Evolutionary conservation across 495 filamentous ascomycete genomes (phyloP).

Genomic region (Clavariopsis aquatica): DNA sequence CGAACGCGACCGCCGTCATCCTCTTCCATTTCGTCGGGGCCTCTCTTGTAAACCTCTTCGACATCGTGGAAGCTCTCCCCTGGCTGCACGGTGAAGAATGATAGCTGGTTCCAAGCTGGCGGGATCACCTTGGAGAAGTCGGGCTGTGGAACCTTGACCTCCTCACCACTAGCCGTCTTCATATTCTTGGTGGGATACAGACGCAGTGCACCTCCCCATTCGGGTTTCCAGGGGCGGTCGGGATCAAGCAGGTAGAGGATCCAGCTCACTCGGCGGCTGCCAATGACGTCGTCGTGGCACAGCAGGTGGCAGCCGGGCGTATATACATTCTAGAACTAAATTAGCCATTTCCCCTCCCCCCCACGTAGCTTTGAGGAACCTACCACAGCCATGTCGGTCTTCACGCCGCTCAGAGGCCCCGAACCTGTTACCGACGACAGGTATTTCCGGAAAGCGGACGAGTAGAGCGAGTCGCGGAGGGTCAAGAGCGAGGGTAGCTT

Average conservation of each 20-base stretch:
- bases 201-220: slow-evolving; percentile 92
- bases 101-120: slow-evolving; percentile 94
- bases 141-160: slow-evolving; percentile 72
- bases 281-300: slow-evolving; percentile 98
- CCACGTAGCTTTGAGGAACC: background rate
- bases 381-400: slow-evolving; percentile 96
- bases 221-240: slow-evolving; percentile 82
- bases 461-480: slow-evolving; percentile 92
- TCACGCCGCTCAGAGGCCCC: slow-evolving; percentile 83
- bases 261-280: slow-evolving; percentile 87
- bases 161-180: slow-evolving; percentile 65
- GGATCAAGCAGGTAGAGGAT: slow-evolving; percentile 96
- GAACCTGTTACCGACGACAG: slow-evolving; percentile 80
- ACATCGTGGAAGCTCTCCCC: slow-evolving; percentile 98
- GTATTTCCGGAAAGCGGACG: slow-evolving; percentile 82
- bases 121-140: slow-evolving; percentile 77
- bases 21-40: slow-evolving; percentile 61
- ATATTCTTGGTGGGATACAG: slow-evolving; percentile 74
- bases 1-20: slow-evolving; percentile 70
- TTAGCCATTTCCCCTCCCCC: background rate
- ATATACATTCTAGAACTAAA: slow-evolving; percentile 70
- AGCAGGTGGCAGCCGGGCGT: slow-evolving; percentile 93
- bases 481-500: slow-evolving; percentile 81
- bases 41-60: slow-evolving; percentile 86
- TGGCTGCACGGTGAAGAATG: slow-evolving; percentile 96